Evolutionary conservation across 305 asterid genomes (phyloP).

Genomic region (Vinca major): DNA sequence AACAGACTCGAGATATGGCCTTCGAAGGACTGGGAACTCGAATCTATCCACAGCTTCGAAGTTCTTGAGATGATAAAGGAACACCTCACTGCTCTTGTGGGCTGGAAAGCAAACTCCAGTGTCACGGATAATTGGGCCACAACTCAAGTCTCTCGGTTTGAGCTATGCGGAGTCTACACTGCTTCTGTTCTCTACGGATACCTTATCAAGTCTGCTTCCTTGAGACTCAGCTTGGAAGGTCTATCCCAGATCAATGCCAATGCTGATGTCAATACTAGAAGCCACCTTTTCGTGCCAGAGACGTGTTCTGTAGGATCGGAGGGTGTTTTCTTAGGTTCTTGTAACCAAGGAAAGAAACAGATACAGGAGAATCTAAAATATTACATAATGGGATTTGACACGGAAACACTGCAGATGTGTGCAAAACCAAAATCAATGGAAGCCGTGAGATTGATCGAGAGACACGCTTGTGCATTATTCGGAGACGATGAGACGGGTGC

Average conservation of each 20-base stretch:
- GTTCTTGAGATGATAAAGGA: slow-evolving; percentile 64
- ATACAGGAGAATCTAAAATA: slow-evolving; percentile 25
- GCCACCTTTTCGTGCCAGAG: slow-evolving; percentile 21
- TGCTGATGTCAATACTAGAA: slow-evolving; percentile 12
- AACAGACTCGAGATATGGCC: slow-evolving; percentile 72
- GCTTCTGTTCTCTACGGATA: slow-evolving; percentile 71
- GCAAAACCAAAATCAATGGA: slow-evolving; percentile 61
- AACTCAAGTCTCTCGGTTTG: slow-evolving; percentile 31
- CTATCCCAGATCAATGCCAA: slow-evolving; percentile 23
- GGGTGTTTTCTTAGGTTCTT: slow-evolving; percentile 20
- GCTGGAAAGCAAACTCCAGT: slow-evolving; percentile 40
- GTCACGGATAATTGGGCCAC: slow-evolving; percentile 51
- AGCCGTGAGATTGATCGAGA: slow-evolving; percentile 53
- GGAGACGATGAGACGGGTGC: slow-evolving; percentile 40
- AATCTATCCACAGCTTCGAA: slow-evolving; percentile 63
- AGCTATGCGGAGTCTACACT: slow-evolving; percentile 47
- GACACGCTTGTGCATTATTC: slow-evolving; percentile 63
- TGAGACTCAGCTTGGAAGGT: slow-evolving; percentile 59
- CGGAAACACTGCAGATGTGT: slow-evolving; percentile 42
- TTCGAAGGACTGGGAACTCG: slow-evolving; percentile 74
- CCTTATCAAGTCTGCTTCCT: slow-evolving; percentile 60
- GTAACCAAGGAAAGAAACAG: no score
- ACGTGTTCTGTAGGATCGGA: slow-evolving; percentile 29
- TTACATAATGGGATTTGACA: slow-evolving; percentile 54
- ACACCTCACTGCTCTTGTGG: slow-evolving; percentile 42